phyloP scores from a whole-genome alignment of 805 yeast species.

The Jamesozyma rosinii region DNA sequence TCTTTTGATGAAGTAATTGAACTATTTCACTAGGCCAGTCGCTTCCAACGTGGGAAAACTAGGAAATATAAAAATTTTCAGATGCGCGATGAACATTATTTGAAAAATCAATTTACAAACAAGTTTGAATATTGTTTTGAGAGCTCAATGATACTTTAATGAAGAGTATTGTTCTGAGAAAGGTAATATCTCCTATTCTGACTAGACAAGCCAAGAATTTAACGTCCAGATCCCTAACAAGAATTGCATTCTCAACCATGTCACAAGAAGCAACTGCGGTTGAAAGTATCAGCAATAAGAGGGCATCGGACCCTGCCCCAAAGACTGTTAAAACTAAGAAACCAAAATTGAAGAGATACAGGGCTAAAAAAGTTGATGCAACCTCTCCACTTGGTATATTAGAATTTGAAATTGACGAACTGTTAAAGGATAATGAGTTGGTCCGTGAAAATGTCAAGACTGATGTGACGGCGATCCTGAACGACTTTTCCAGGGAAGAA shows the following conservation, averaged over 20 bases:
- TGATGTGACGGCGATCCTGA: conserved; percentile 57
- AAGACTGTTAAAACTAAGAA: conserved; percentile 22
- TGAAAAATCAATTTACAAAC: not conserved
- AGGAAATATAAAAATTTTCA: too few species aligned
- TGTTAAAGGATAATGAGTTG: conserved; percentile 38
- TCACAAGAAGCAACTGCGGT: not conserved
- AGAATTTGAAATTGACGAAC: conserved; percentile 57
- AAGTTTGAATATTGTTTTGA: not conserved
- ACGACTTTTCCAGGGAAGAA: conserved; percentile 36
- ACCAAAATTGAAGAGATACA: conserved; percentile 43
- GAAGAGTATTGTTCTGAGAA: not conserved
- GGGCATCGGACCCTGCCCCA: conserved; percentile 1
- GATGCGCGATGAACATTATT: not conserved
- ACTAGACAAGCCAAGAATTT: not conserved
- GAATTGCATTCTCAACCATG: not conserved
- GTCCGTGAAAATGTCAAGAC: conserved; percentile 43
- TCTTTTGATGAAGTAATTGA: too few species aligned
- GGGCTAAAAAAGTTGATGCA: conserved; percentile 55
- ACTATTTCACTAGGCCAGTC: too few species aligned
- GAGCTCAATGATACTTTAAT: not conserved
- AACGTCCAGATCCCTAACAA: not conserved
- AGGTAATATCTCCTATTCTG: not conserved
- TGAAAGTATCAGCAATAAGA: not conserved
- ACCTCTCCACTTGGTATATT: conserved; percentile 78
- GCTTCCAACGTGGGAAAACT: not conserved